Conservation (phyloP, 2,329 filamentous ascomycete genomes). For the Botrytis cinerea region DNA sequence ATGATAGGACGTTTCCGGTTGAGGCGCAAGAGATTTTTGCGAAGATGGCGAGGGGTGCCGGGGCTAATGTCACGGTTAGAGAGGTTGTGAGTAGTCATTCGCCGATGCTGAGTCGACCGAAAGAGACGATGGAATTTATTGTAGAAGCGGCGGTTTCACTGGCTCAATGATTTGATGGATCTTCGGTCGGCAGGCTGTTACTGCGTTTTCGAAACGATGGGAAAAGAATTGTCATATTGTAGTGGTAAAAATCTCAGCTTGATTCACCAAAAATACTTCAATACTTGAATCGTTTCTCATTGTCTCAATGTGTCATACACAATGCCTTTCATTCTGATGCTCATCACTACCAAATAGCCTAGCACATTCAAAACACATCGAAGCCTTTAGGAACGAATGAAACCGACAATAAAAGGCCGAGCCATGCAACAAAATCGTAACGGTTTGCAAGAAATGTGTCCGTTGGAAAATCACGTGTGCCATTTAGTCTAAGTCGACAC, state of each 20-base stretch:
- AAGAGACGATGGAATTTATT: conserved; percentile 44
- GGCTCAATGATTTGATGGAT: not conserved
- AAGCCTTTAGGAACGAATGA: not conserved
- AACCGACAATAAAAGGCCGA: not conserved
- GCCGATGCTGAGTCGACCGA: conserved; percentile 47
- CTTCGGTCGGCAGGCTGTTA: not conserved
- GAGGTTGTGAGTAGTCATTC: conserved; percentile 48
- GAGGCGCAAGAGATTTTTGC: conserved; percentile 43
- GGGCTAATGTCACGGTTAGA: conserved; percentile 40
- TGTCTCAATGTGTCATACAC: not conserved
- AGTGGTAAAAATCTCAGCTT: not conserved
- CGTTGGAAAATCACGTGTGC: not conserved
- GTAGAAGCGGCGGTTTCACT: conserved; percentile 44
- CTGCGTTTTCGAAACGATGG: too few relatives aligned
- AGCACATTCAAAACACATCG: not conserved
- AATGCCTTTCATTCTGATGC: not conserved
- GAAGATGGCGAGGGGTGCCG: conserved; percentile 44
- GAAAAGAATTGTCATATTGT: not conserved
- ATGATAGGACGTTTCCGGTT: conserved; percentile 45
- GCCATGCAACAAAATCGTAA: not conserved
- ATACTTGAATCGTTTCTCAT: too few relatives aligned
- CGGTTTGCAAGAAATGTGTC: not conserved
- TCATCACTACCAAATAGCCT: not conserved
- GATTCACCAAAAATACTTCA: not conserved
- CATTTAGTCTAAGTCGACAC: not conserved